Conservation (phyloP, 2,329 filamentous ascomycete genomes). For the Epicoccum nigrum region DNA sequence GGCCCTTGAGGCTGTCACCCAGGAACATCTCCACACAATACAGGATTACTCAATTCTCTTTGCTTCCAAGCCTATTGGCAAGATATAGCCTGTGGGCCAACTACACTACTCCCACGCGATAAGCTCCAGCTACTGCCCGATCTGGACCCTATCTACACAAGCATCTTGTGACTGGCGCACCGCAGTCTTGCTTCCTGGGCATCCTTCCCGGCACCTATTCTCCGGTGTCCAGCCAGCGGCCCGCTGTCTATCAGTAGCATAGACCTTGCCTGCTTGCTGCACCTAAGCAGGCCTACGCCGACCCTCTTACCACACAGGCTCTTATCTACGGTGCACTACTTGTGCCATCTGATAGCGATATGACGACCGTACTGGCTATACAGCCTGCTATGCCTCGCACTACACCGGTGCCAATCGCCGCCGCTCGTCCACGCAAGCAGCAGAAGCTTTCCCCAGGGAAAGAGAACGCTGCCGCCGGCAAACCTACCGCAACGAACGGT, state of each 20-base stretch:
- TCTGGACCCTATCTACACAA: constrained; percentile 34
- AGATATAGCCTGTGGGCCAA: constrained; percentile 32
- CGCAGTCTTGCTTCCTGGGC: constrained; percentile 22
- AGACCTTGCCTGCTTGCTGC: constrained; percentile 28
- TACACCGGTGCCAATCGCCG: constrained; percentile 53
- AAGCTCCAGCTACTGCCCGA: constrained; percentile 40
- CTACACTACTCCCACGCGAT: constrained; percentile 46
- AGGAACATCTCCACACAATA: constrained; percentile 9
- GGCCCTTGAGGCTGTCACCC: constrained; percentile 34
- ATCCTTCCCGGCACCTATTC: constrained; percentile 23
- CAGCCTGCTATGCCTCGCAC: constrained; percentile 54
- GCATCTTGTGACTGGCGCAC: constrained; percentile 40
- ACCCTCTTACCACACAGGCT: constrained; percentile 27
- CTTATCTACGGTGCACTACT: constrained; percentile 38
- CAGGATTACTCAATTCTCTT: constrained; percentile 29
- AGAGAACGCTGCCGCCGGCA: constrained; percentile 50
- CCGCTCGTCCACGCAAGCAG: constrained; percentile 52
- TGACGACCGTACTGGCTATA: constrained; percentile 57
- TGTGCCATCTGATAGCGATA: constrained; percentile 40
- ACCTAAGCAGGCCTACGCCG: constrained; percentile 25
- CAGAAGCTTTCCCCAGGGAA: constrained; percentile 50
- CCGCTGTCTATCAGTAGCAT: constrained; percentile 34
- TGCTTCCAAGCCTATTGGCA: constrained; percentile 27
- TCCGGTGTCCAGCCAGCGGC: constrained; percentile 40
- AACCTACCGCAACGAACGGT: constrained; percentile 43